Evolutionary conservation across 495 filamentous ascomycete genomes (phyloP), one percentile per base, ranked within the genome.

Genomic region (Penicillium ochrochloron): DNA sequence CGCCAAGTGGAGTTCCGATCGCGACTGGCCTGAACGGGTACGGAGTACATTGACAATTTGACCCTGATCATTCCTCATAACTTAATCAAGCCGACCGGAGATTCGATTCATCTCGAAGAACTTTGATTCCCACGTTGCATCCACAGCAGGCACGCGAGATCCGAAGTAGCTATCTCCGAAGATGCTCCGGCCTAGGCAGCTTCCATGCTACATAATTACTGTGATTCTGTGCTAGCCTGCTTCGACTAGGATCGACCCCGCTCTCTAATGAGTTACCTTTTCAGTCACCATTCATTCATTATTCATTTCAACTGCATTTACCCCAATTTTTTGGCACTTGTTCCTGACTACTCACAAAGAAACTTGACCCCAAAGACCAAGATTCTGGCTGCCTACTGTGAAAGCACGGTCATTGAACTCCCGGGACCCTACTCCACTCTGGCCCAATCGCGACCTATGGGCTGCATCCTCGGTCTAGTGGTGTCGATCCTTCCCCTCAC

Each of bases 401-500:
- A 19, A 19, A 15, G 3, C 29, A 37, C 23, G 29, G 48, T 14
- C 25, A 54, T 25, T 15, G 27, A 25, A 61, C 25, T 51, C 51
- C 35, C 5, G 27, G 14, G 23, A 23, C 27, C 8, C 23, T 29
- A 21, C 48, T 62, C 60, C 50, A 56, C 37, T 23, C 14, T 5
- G 41, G 15, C 35, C 35, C 10, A 29, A 21, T 27, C 25, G 59
- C 25, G 59, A 55, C 51, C 50, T 53, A 33, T 54, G 39, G 34
- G 25, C 15, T 9, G 5, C 27, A 19, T 21, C 10, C 35, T 53
- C 46, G 50, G 37, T 34, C 21, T 59, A 60, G 60, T 56, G 55
- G n/a, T 39, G 64, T 33, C 54, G 64, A 66, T 57, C 58, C 27
- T 63, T 63, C 64, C 64, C 64, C 64, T 63, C 64, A 60, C 56